These are phyloP conservation scores for Stramenopiles sp. DNA, from an alignment of 352 stramenopile genomes.

Conservation along the genomic window DNA sequence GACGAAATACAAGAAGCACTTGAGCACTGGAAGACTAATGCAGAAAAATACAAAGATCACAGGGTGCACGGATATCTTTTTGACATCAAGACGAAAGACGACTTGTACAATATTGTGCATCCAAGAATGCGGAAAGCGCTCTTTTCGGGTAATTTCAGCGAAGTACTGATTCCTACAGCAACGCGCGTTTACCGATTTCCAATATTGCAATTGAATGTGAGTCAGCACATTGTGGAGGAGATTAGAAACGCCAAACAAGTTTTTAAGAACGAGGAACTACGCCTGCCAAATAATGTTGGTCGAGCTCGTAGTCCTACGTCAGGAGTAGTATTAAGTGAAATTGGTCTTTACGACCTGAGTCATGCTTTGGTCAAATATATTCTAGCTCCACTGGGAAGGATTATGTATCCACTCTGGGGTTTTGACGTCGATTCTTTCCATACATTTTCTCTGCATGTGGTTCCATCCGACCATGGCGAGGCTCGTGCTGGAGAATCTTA, in stretches of 20 bases:
- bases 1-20: background rate
- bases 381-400: background rate
- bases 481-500: background rate
- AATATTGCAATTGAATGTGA: background rate
- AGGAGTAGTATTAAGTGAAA: background rate
- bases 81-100: background rate
- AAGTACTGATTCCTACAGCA: background rate
- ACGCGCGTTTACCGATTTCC: background rate
- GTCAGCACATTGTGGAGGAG: background rate
- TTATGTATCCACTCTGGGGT: background rate
- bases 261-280: background rate
- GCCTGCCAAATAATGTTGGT: background rate
- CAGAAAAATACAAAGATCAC: background rate
- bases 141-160: background rate
- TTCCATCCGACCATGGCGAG: background rate
- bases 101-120: background rate
- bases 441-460: background rate
- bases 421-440: background rate
- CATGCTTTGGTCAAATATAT: background rate
- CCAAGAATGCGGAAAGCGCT: background rate
- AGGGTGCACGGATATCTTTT: background rate
- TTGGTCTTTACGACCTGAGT: background rate
- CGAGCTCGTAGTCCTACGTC: background rate
- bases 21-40: background rate
- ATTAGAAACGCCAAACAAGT: background rate